Base-by-base conservation (phyloP, 192 early-diverging fungal genomes). In the Coemansia sp. region DNA sequence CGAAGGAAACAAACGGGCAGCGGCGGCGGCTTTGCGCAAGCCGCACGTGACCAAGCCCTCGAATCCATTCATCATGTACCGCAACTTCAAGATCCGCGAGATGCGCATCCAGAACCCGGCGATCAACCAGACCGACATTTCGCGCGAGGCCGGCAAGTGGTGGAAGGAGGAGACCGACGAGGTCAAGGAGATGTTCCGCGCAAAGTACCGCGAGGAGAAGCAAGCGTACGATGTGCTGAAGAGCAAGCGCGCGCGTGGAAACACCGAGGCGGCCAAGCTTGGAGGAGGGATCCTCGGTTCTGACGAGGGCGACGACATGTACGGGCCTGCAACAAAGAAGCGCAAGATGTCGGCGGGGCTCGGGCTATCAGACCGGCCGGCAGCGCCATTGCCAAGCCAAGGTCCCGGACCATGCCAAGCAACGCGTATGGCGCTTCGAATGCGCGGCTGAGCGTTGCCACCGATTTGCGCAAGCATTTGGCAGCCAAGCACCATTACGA, bases 31-130 rank as follows among this genome's bases (percentile, higher is more conserved):
- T 3, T 30, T 62, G 21, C 63, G 45, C 56, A 59, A 55, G 20
- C 45, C 30, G 61, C 52, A 57, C 39, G 59, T 53, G 33, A 44
- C 56, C 44, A 75, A 79, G 59, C 77, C 83, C 2, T 64, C 67
- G 61, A 84, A 84, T 41, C 56, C 74, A 7, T 84, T 84, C 49
- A 81, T 84, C 62, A 65, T 79, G 68, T 84, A 84, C 67, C 83
- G 83, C 55, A 73, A 77, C 60, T 73, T 75, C 63, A 76, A 77
- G 72, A 69, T 73, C 43, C 66, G 65, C 44, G 72, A 73, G 64
- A 68, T 84, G 46, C 67, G 73, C 33, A 56, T 67, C 64, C 60
- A 71, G 43, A 76, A 77, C 60, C 77, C 77, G 30, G 74, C 73
- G 20, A 73, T 84, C 23, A 81, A 74, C 64, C 75, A 84, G 66